These are phyloP conservation scores for Kodamaea anthophila DNA, from an alignment of 1,139 yeast genomes.

Conservation along the genomic window DNA sequence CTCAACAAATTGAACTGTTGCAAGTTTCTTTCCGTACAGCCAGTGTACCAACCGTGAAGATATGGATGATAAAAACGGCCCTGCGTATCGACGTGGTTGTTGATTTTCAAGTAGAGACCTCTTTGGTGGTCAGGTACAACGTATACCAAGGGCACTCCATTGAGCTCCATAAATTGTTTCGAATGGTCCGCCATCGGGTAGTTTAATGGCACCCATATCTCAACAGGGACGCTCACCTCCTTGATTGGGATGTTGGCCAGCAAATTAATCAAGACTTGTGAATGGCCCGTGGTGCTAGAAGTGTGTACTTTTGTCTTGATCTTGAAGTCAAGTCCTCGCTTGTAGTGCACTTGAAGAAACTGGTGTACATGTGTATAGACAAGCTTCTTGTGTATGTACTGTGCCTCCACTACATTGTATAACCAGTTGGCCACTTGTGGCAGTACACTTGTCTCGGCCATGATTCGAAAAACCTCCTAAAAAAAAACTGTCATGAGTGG, in stretches of 20 bases:
- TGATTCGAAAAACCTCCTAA: slow-evolving; percentile 1
- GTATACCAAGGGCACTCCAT: slow-evolving; percentile 52
- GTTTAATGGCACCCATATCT: slow-evolving; percentile 69
- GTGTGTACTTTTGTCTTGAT: slow-evolving; percentile 73
- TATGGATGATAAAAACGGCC: slow-evolving; percentile 72
- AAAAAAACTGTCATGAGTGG: slow-evolving; percentile 19
- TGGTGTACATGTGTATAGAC: slow-evolving; percentile 59
- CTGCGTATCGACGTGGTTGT: slow-evolving; percentile 65
- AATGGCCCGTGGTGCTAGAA: slow-evolving; percentile 45
- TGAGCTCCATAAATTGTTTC: slow-evolving; percentile 3
- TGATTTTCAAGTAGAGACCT: slow-evolving; percentile 44
- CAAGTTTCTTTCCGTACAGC: slow-evolving; percentile 10
- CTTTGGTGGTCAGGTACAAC: slow-evolving; percentile 44
- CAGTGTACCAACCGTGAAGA: slow-evolving; percentile 50
- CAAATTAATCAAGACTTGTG: slow-evolving; percentile 56
- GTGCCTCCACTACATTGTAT: slow-evolving; percentile 40
- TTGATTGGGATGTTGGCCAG: slow-evolving; percentile 48
- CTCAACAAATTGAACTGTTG: slow-evolving; percentile 30
- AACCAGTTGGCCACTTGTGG: slow-evolving; percentile 38
- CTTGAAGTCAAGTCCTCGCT: slow-evolving; percentile 33
- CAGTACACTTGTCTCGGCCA: slow-evolving; percentile 15
- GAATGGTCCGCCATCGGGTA: slow-evolving; percentile 44
- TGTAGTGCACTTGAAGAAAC: slow-evolving; percentile 44
- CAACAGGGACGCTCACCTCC: slow-evolving; percentile 48
- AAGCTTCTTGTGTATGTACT: slow-evolving; percentile 45